phyloP scores from a whole-genome alignment of 352 stramenopile species.

The Nothophytophthora sp. region DNA sequence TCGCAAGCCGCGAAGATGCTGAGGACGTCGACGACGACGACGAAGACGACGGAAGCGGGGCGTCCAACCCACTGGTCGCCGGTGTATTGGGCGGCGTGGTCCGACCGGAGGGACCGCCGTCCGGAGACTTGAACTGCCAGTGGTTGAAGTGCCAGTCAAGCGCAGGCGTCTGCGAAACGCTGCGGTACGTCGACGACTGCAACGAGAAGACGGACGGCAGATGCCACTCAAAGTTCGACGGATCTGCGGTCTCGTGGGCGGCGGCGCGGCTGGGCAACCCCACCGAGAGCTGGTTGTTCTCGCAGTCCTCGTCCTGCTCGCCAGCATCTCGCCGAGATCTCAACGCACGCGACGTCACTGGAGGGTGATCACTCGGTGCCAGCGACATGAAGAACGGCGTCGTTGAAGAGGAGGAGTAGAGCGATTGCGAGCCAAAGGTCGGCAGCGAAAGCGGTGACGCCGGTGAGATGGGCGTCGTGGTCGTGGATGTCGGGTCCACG shows the following conservation, averaged over 20 bases:
- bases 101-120: constrained; percentile 19
- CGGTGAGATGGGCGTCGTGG: constrained; percentile 22
- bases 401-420: constrained; percentile 40
- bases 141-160: constrained; percentile 84
- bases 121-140: constrained; percentile 40
- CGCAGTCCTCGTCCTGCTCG: constrained; percentile 17
- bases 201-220: constrained; percentile 76
- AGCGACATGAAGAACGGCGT: constrained; percentile 64
- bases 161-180: constrained; percentile 46
- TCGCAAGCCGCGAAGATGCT: constrained; percentile 29
- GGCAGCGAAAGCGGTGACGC: constrained; percentile 28
- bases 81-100: constrained; percentile 5
- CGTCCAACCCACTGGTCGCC: constrained; percentile 14
- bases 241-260: constrained; percentile 20
- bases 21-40: constrained; percentile 34
- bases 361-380: constrained; percentile 24
- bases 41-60: constrained; percentile 17
- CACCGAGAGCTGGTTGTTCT: constrained; percentile 15
- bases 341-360: constrained; percentile 1
- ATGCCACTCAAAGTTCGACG: constrained; percentile 74
- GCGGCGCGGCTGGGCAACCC: constrained; percentile 4
- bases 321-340: constrained; percentile 14
- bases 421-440: constrained; percentile 42
- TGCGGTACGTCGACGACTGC: constrained; percentile 56
- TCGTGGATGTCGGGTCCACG: constrained; percentile 28